Conservation (phyloP, 352 stramenopile species). For the Aphanomyces astaci region DNA sequence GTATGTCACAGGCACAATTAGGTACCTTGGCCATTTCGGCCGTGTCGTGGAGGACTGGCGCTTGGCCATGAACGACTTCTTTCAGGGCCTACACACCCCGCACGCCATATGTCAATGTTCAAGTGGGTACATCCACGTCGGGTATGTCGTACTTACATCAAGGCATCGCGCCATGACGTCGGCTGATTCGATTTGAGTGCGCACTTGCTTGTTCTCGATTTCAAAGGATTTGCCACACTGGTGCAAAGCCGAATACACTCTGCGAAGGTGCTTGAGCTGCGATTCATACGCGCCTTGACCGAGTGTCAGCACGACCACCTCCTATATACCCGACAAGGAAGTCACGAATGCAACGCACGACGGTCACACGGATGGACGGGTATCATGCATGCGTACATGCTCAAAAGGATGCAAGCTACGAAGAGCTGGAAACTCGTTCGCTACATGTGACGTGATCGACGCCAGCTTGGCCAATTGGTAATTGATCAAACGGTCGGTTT, state of each 20-base stretch:
- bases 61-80: conserved; percentile 36
- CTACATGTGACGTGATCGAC: conserved; percentile 55
- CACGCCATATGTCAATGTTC: no score
- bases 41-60: conserved; percentile 35
- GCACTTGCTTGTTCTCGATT: conserved; percentile 48
- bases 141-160: conserved; percentile 32
- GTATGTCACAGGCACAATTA: no score
- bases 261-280: conserved; percentile 60
- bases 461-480: conserved; percentile 67
- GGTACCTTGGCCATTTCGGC: conserved; percentile 59
- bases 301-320: conserved; percentile 74
- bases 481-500: conserved; percentile 75
- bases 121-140: no score
- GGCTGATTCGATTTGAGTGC: conserved; percentile 70
- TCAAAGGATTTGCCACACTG: conserved; percentile 70
- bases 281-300: conserved; percentile 64
- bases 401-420: conserved; percentile 76
- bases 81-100: conserved; percentile 27
- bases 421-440: conserved; percentile 67
- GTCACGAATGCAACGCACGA: no score
- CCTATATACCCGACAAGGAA: no score
- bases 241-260: conserved; percentile 68
- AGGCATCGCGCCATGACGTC: conserved; percentile 70
- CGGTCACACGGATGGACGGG: not conserved
- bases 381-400: conserved; percentile 32